These are phyloP conservation scores for Nicotiana benthamiana DNA, from an alignment of 257 asterid species.

Conservation along the genomic window DNA sequence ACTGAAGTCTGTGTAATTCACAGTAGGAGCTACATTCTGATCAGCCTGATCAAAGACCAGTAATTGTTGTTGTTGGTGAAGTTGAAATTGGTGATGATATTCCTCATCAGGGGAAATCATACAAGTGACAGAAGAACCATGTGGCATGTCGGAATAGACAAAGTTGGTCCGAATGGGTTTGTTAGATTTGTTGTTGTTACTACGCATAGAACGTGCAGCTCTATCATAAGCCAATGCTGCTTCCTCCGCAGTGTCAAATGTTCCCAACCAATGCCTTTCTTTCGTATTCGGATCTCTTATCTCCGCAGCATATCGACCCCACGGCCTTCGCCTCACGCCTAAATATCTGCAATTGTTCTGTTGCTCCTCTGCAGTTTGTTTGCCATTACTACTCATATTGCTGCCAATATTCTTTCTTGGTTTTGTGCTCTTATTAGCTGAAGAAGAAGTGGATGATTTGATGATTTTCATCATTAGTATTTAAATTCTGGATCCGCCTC, in stretches of 20 bases:
- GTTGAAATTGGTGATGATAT: slow-evolving; percentile 18
- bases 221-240: slow-evolving; percentile 87
- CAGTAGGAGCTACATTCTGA: not conserved
- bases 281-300: slow-evolving; percentile 79
- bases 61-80: slow-evolving; percentile 8
- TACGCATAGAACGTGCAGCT: slow-evolving; percentile 81
- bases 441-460: not conserved
- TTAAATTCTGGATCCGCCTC: not conserved
- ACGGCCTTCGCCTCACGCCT: slow-evolving; percentile 75
- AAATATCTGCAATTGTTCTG: slow-evolving; percentile 34
- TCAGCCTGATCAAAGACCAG: slow-evolving; percentile 21
- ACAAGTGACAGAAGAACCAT: slow-evolving; percentile 71
- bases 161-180: slow-evolving; percentile 64
- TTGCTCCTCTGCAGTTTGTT: slow-evolving; percentile 16
- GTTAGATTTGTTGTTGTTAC: slow-evolving; percentile 21
- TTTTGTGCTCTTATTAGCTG: not conserved
- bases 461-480: not conserved
- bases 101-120: slow-evolving; percentile 74
- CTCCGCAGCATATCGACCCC: slow-evolving; percentile 92
- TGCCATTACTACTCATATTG: not conserved
- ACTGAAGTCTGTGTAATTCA: not conserved
- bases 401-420: not conserved
- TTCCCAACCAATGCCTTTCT: slow-evolving; percentile 85
- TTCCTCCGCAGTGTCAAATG: slow-evolving; percentile 86
- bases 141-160: slow-evolving; percentile 88